phyloP scores from a whole-genome alignment of 2,329 filamentous ascomycete species.

The Claviceps digitariae region DNA sequence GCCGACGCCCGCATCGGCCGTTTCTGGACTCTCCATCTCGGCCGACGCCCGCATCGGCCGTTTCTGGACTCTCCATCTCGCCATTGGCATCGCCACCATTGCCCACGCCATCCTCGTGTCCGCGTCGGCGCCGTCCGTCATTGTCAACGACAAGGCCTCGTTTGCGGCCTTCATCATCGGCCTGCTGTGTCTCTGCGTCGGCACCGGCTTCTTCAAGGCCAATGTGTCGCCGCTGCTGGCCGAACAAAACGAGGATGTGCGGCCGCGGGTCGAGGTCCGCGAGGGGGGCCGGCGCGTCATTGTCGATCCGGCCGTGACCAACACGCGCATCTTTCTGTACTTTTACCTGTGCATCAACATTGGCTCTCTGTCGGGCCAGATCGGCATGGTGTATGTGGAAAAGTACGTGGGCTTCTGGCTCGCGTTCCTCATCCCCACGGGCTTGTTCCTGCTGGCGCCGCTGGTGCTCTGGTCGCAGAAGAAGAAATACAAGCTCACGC shows the following conservation, averaged over 20 bases:
- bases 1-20: constrained; percentile 61
- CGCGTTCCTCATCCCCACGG: constrained; percentile 53
- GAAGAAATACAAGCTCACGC: constrained; percentile 44
- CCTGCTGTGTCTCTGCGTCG: constrained; percentile 39
- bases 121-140: constrained; percentile 49
- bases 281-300: constrained; percentile 51
- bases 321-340: constrained; percentile 57
- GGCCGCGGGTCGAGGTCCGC: constrained; percentile 40
- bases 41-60: constrained; percentile 61
- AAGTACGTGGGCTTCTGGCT: constrained; percentile 68
- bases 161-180: constrained; percentile 59
- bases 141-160: constrained; percentile 40
- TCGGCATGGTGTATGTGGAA: constrained; percentile 57
- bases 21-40: constrained; percentile 48
- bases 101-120: constrained; percentile 55
- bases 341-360: constrained; percentile 44
- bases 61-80: constrained; percentile 58
- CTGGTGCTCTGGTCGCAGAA: constrained; percentile 47
- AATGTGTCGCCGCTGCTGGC: constrained; percentile 63
- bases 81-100: constrained; percentile 49
- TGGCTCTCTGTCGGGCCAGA: constrained; percentile 44
- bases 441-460: constrained; percentile 49
- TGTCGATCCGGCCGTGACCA: constrained; percentile 54
- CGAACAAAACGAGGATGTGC: constrained; percentile 51
- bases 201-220: constrained; percentile 70